A percentile compares a stretch with the other conserved stretches of the same genome.
phyloP scores from a whole-genome alignment of 805 yeast species.

The Metschnikowia sp. region DNA sequence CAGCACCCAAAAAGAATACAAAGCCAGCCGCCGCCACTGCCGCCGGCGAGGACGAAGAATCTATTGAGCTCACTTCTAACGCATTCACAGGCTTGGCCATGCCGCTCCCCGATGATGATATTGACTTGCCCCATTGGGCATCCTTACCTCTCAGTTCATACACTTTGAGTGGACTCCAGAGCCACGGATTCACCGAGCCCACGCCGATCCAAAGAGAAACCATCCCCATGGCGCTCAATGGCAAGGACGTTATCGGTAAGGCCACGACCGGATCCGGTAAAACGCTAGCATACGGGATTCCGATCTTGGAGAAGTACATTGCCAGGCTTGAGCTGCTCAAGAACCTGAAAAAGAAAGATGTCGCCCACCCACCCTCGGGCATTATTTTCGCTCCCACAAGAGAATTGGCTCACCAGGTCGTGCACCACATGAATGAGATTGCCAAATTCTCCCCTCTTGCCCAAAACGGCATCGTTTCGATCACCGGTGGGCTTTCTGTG shows the following conservation, averaged over 20 bases:
- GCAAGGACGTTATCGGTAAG: constrained; percentile 86
- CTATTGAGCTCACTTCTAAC: constrained; percentile 23
- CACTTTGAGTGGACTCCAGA: constrained; percentile 58
- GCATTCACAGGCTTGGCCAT: constrained; percentile 24
- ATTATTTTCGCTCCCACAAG: constrained; percentile 92
- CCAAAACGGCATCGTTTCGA: constrained; percentile 59
- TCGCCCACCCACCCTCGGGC: constrained; percentile 51
- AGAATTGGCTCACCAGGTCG: constrained; percentile 93
- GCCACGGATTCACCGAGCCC: constrained; percentile 61
- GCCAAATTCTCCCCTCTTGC: constrained; percentile 52
- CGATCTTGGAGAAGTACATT: constrained; percentile 72
- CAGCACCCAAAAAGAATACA: not conserved
- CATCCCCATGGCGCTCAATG: constrained; percentile 70
- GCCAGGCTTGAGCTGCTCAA: not conserved
- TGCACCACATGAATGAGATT: constrained; percentile 64
- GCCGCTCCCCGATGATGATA: constrained; percentile 34
- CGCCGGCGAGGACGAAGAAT: not conserved
- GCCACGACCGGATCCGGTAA: constrained; percentile 98
- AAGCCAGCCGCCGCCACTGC: not conserved
- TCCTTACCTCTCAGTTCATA: constrained; percentile 47
- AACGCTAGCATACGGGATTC: constrained; percentile 92
- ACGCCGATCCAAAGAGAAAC: constrained; percentile 79
- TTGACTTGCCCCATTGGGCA: constrained; percentile 62
- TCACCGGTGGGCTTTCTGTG: constrained; percentile 94
- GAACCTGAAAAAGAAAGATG: not conserved